Base-by-base conservation (phyloP, 2,329 filamentous ascomycete genomes). In the Pseudogymnoascus sp. region DNA sequence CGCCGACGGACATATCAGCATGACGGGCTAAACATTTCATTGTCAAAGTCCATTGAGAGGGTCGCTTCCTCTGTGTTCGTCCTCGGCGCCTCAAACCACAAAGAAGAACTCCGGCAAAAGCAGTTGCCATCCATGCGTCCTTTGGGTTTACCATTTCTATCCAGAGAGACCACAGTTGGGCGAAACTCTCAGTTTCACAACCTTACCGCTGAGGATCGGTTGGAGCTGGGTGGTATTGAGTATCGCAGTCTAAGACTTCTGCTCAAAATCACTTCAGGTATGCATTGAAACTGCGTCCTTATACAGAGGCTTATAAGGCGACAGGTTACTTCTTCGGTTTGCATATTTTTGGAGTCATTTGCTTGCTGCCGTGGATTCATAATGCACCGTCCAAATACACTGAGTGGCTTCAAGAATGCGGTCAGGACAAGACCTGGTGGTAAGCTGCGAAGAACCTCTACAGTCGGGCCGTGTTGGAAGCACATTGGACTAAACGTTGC, bases 161-260 rank as follows among this genome's bases (percentile, higher is more conserved):
- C 71, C 2, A 69, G 70, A 16, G 69, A 71, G 11, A 71, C 71
- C 6, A 75, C 72, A 1, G 84, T 97, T 62, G 93, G 89, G 26
- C 86, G 95, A 67, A 99, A 99, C 74, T 97, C 93, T 11, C 88
- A 90, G 40, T 99, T 97, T 72, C 82, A 95, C 10, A 91, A 93
- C 68, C 76, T 99, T 67, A 90, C 89, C 0, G 89, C 96, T 68
- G 91, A 95, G 67, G 92, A 99, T 75, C 85, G 93, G 68, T 92
- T 97, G 72, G 95, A 99, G 74, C 79, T 99, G 1, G 95, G 95
- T 11, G 95, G 95, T 21, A 96, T 99, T 67, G 95, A 99, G 74
- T 99, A 99, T 72, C 87, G 95, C 5, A 90, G 93, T 0, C 75
- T 99, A 65, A 96, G 96, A 74, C 91, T 61, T 76, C 6, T 72